Conservation (phyloP, 768 basidiomycete genomes). For the Psilocybe azurescens region DNA sequence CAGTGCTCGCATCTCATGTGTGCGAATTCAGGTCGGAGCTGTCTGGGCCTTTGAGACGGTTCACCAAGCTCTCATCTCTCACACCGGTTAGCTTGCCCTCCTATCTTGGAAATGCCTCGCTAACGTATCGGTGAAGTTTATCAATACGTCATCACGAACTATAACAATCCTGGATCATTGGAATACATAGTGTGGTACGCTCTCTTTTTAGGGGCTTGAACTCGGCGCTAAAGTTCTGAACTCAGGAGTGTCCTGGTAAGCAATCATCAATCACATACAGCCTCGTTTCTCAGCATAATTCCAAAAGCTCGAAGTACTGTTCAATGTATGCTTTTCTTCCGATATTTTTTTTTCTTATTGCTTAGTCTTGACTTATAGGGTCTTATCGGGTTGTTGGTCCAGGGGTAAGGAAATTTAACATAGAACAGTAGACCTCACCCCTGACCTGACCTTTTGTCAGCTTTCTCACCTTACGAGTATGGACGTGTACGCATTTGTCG, state of each 20-base stretch:
- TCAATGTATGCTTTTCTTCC: conserved; percentile 45
- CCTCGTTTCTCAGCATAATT: not conserved
- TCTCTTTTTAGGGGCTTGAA: not conserved
- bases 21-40: conserved; percentile 42
- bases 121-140: conserved; percentile 44
- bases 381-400: conserved; percentile 59
- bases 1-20: not conserved
- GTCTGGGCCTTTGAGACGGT: conserved; percentile 56
- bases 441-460: conserved; percentile 23
- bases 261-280: not conserved
- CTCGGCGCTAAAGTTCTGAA: not conserved
- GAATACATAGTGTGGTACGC: conserved; percentile 53
- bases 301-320: conserved; percentile 57
- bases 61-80: conserved; percentile 60
- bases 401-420: conserved; percentile 40
- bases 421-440: not conserved
- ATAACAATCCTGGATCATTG: conserved; percentile 45
- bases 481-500: conserved; percentile 42
- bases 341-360: not conserved
- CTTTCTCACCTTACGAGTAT: conserved; percentile 49
- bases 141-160: conserved; percentile 57
- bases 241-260: conserved; percentile 57
- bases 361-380: conserved; percentile 36
- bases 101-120: not conserved
- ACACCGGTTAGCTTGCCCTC: conserved; percentile 43